A percentile compares a stretch with the other conserved stretches of the same genome.
phyloP scores from a whole-genome alignment of 306 rosid genomes.

The Psophocarpus tetragonolobus region DNA sequence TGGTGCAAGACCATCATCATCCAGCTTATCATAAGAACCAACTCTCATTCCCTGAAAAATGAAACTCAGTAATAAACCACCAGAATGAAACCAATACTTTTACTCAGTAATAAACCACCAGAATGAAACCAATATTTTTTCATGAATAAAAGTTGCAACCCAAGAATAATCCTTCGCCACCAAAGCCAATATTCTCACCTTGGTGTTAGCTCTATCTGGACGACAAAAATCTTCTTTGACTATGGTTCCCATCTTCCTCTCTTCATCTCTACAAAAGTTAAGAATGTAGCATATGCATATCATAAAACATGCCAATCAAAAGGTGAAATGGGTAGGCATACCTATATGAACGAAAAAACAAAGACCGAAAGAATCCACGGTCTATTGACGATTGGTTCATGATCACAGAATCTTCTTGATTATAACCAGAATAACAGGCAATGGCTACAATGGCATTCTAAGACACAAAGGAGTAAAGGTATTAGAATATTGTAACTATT shows the following conservation, averaged over 20 bases:
- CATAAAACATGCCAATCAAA: conserved; percentile 8
- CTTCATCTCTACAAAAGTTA: conserved; percentile 73
- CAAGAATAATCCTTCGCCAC: neutral
- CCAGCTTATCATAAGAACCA: conserved; percentile 96
- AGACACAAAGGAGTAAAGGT: conserved; percentile 1
- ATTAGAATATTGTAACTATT: conserved; percentile 8
- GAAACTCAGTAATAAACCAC: conserved; percentile 8
- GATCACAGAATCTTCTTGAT: conserved; percentile 98
- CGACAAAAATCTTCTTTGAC: conserved; percentile 99
- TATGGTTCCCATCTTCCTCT: conserved; percentile 98
- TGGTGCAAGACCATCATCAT: conserved; percentile 99
- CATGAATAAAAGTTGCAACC: too few species aligned
- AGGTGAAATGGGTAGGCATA: neutral
- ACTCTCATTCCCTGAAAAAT: conserved; percentile 93
- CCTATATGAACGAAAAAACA: conserved; percentile 97
- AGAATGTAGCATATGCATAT: conserved; percentile 2
- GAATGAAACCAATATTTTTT: too few species aligned
- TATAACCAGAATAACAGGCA: conserved; percentile 94
- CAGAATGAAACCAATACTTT: neutral
- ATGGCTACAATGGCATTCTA: conserved; percentile 99
- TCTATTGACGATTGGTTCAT: conserved; percentile 98
- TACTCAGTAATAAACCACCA: too few species aligned
- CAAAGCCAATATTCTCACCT: conserved; percentile 54
- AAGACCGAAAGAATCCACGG: conserved; percentile 96
- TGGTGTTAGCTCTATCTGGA: conserved; percentile 93